These are phyloP conservation scores for Pseudonitzschia multiseries DNA, from an alignment of 108 stramenopile species.

Conservation along the genomic window DNA sequence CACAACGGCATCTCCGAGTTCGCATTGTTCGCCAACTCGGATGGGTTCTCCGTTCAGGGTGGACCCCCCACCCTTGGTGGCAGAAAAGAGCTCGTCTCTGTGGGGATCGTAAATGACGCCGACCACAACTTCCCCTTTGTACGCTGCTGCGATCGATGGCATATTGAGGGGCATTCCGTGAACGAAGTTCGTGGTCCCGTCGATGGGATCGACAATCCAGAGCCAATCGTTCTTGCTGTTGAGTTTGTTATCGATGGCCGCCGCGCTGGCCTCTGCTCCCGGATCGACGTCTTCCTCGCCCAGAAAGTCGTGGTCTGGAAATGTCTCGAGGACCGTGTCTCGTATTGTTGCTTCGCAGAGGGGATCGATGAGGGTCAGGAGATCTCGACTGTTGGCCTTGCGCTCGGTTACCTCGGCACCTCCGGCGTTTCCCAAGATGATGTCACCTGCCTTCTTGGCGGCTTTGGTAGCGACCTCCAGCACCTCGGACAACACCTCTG, in stretches of 20 bases:
- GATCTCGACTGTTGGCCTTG: constrained; percentile 87
- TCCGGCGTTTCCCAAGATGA: constrained; percentile 71
- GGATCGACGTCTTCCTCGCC: constrained; percentile 72
- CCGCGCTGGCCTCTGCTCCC: constrained; percentile 50
- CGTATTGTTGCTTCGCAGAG: constrained; percentile 74
- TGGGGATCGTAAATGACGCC: constrained; percentile 80
- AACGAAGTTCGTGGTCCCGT: constrained; percentile 83
- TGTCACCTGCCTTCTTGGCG: constrained; percentile 73
- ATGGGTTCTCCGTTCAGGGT: constrained; percentile 64
- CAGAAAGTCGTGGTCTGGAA: constrained; percentile 66
- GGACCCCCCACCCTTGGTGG: constrained; percentile 67
- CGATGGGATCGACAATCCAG: constrained; percentile 80
- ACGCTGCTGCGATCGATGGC: constrained; percentile 48
- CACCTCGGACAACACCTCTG: constrained; percentile 35
- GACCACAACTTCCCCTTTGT: constrained; percentile 58
- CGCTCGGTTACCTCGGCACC: constrained; percentile 65
- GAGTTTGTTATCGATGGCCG: constrained; percentile 44
- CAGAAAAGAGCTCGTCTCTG: constrained; percentile 70
- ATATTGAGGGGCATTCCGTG: constrained; percentile 71
- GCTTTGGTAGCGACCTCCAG: constrained; percentile 65
- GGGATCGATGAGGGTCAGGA: constrained; percentile 88
- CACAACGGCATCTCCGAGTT: constrained; percentile 38
- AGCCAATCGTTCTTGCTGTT: constrained; percentile 35
- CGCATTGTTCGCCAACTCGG: constrained; percentile 31
- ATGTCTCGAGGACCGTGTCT: constrained; percentile 44